These are phyloP conservation scores for Coniochaeta sp. DNA, from an alignment of 2,329 filamentous ascomycete species.

Conservation along the genomic window DNA sequence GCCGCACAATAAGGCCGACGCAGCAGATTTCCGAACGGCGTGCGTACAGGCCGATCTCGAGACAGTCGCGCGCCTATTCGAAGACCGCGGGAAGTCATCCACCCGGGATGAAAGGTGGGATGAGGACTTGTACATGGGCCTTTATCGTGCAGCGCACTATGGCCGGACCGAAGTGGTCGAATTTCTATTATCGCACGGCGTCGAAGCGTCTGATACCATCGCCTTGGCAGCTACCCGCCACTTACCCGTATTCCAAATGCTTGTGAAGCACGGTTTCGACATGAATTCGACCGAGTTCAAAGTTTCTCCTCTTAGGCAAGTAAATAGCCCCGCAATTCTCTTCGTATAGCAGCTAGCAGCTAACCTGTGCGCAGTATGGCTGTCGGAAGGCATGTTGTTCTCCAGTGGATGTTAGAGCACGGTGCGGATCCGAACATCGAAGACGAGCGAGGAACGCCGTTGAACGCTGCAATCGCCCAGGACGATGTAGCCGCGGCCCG, in stretches of 20 bases:
- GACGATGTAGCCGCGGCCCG: background rate
- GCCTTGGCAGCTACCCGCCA: background rate
- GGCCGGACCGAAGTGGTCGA: slow-evolving; percentile 1
- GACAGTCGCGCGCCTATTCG: slow-evolving; percentile 1
- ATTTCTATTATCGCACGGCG: slow-evolving; percentile 2
- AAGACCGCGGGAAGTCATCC: background rate
- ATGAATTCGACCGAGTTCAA: slow-evolving; percentile 2
- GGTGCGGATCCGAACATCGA: slow-evolving; percentile 1
- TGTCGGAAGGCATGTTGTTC: slow-evolving; percentile 1
- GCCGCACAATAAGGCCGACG: background rate
- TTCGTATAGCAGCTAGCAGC: slow-evolving; percentile 2
- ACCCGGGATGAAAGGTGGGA: background rate
- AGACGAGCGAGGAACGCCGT: background rate
- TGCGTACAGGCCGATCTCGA: background rate
- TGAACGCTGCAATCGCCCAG: background rate
- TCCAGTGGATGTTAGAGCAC: slow-evolving; percentile 2
- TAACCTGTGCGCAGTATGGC: background rate
- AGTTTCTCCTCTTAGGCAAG: background rate
- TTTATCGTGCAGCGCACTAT: slow-evolving; percentile 1
- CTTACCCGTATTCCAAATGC: background rate
- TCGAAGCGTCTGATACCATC: background rate
- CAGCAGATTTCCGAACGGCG: slow-evolving; percentile 1
- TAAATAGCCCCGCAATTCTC: background rate
- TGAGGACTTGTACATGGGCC: background rate
- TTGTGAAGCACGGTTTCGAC: slow-evolving; percentile 2